Evolutionary conservation across 192 early-diverging fungal genomes (phyloP), one percentile per base, ranked within the genome.

Genomic region (Entomortierella parvispora): DNA sequence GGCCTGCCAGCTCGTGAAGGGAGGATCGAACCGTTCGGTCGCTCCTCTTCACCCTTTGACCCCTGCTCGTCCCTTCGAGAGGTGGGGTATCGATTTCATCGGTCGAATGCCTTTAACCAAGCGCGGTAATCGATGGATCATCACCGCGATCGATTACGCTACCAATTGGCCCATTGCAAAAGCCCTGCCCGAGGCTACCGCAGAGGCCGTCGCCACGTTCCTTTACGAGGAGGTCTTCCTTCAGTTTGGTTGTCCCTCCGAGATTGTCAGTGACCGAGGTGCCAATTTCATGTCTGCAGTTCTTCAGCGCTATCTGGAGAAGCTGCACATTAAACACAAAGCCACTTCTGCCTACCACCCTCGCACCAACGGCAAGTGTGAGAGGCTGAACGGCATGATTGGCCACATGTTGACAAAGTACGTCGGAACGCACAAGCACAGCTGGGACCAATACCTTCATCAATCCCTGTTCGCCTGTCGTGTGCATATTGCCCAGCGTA

Each of bases 131-230:
- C 2, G 32, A 1, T 80, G 65, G 62, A 59, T 80, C 0, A 11
- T 81, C 0, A 34, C 66, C 0, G 80, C 71, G 14, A 67, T 68
- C 2, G 80, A 81, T 29, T 75, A 74, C 46, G 20, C 50, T 0
- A 81, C 67, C 11, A 69, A 69, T 29, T 81, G 71, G 71, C 80
- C 71, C 1, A 53, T 75, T 45, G 63, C 64, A 17, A 29, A 53
- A 0, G 71, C 71, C 6, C 5, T 81, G 2, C 44, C 29, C 17
- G 59, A 50, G 14, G 63, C 68, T 0, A 64, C 65, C 31, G 71
- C 49, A 4, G 58, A 51, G 20, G 31, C 54, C 2, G 54, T 68
- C 32, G 65, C 55, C 0, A 56, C 45, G 0, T 81, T 81, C 32
- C 52, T 81, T 1, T 69, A 74, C 40, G 67, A 81, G 49, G 62